Conservation (phyloP, 768 basidiomycete genomes). For the Boletus eberwhitei region DNA sequence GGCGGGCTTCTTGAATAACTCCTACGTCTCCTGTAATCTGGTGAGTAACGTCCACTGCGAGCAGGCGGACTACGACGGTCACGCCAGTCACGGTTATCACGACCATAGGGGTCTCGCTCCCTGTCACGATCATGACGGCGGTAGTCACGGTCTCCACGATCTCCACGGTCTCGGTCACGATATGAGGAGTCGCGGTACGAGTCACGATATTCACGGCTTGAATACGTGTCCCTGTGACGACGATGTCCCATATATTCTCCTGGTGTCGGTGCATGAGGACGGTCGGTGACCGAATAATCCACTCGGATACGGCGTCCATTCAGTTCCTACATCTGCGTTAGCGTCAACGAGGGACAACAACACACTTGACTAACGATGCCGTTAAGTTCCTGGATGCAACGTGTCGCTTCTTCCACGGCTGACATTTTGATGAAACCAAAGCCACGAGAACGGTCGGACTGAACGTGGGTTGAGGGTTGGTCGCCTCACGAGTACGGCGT, state of each 20-base stretch:
- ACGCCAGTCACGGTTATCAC: slow-evolving; percentile 73
- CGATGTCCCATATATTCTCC: slow-evolving; percentile 97
- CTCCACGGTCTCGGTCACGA: slow-evolving; percentile 49
- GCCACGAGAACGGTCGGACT: slow-evolving; percentile 95
- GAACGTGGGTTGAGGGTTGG: slow-evolving; percentile 24
- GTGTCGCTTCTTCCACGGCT: slow-evolving; percentile 78
- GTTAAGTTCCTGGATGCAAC: slow-evolving; percentile 88
- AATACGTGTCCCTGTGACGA: slow-evolving; percentile 50
- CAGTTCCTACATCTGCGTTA: slow-evolving; percentile 58
- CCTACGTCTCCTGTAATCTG: slow-evolving; percentile 69
- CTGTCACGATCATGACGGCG: slow-evolving; percentile 42
- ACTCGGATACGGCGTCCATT: slow-evolving; percentile 96
- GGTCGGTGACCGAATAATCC: slow-evolving; percentile 92
- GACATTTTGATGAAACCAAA: slow-evolving; percentile 98
- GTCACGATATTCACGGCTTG: slow-evolving; percentile 44
- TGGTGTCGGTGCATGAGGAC: slow-evolving; percentile 93
- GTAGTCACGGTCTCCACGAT: slow-evolving; percentile 43
- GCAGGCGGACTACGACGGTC: slow-evolving; percentile 77
- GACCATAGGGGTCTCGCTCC: slow-evolving; percentile 63
- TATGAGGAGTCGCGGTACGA: slow-evolving; percentile 40
- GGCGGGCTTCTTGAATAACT: slow-evolving; percentile 82
- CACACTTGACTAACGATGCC: slow-evolving; percentile 64
- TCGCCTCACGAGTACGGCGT: neutral
- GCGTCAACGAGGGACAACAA: neutral
- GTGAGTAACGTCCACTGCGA: slow-evolving; percentile 67